Base-by-base conservation (phyloP, 163 green algal genomes). In the Chlorella variabilis region DNA sequence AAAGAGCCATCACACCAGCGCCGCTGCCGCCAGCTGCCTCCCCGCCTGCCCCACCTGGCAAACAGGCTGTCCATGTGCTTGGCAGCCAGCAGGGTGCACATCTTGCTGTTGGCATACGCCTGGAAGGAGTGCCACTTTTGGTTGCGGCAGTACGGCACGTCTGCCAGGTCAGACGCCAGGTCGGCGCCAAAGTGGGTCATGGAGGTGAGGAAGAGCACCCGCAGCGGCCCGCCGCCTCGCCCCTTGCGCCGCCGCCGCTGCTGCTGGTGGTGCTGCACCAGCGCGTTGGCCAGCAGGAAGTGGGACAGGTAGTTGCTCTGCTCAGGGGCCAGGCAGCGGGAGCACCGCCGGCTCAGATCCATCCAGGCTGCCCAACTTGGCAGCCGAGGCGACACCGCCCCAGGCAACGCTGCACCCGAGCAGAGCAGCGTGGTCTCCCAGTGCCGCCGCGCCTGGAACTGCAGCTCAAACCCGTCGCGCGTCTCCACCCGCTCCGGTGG, bases 301-400 rank as follows among this genome's bases (percentile, higher is more conserved):
- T 81, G 75, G 4, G 31, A 45, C 6, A 81, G 75, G 59, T 63
- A 81, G 75, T 81, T 81, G 75, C 39, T 73, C 75, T 81, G 75
- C n/a, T n/a, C 39, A n/a, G n/a, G 27, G 42, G 58, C 29, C 11
- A 8, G 45, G 42, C 20, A 48, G 25, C 4, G 31, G 29, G 20
- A 13, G 42, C 39, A 41, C 7, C 23, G 25, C 39, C 1, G 29
- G 61, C 20, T 6, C 31, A 11, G 45, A 23, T 54, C 11, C 45
- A 54, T n/a, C n/a, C n/a, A n/a, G n/a, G n/a, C n/a, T n/a, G n/a
- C n/a, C n/a, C n/a, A n/a, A n/a, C n/a, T n/a, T n/a, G n/a, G n/a
- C n/a, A n/a, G n/a, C n/a, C n/a, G 45, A 54, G 45, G 45, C 45
- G 15, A 11, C 11, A 54, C 45, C 45, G 15, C 11, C 45, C 45